Base-by-base conservation (phyloP, 2,329 filamentous ascomycete genomes). In the Aspergillus hortae region DNA sequence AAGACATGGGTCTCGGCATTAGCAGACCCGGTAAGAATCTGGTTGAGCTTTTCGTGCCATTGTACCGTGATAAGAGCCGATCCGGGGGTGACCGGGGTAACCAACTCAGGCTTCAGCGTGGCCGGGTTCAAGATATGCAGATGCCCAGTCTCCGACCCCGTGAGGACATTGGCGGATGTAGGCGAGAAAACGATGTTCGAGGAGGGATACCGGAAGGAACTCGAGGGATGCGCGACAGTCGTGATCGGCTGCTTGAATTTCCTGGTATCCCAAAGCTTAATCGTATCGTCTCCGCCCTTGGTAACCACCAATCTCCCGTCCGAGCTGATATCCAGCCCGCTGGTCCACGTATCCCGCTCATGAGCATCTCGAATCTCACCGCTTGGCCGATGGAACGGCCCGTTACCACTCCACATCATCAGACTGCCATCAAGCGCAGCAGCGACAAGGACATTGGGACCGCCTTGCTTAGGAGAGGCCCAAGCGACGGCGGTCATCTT, bases 241-340 rank as follows among this genome's bases (percentile, higher is more conserved):
- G 90, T 89, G 12, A 99, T 81, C 4, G 94, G 90, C 52, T 87
- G 80, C 68, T 94, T 97, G 78, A 99, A 95, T 66, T 96, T 97
- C 53, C 94, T 85, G 3, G 87, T 95, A 68, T 99, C 94, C 94
- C 94, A 99, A 2, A 96, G 80, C 74, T 97, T 97, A 71, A 99
- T 92, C 2, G 88, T 81, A 66, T 95, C 85, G 71, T 99, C 94
- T 46, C 92, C 92, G 50, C 94, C 94, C 60, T 91, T 81, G 1
- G 91, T 96, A 6, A 96, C 87, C 3, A 97, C 84, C 75, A 96
- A 87, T 53, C 92, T 83, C 9, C 94, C 94, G 68, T 97, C 94
- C 0, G 86, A 78, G 60, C 92, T 97, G 62, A 99, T 88, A 64
- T 95, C 92, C 41, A 99, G 74, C 4, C 92, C 92, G 48, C 91